Percentiles rank a stretch among this genome's conserved stretches.
These are phyloP conservation scores for Fusarium siculi DNA, from an alignment of 2,329 filamentous ascomycete species.

Conservation along the genomic window DNA sequence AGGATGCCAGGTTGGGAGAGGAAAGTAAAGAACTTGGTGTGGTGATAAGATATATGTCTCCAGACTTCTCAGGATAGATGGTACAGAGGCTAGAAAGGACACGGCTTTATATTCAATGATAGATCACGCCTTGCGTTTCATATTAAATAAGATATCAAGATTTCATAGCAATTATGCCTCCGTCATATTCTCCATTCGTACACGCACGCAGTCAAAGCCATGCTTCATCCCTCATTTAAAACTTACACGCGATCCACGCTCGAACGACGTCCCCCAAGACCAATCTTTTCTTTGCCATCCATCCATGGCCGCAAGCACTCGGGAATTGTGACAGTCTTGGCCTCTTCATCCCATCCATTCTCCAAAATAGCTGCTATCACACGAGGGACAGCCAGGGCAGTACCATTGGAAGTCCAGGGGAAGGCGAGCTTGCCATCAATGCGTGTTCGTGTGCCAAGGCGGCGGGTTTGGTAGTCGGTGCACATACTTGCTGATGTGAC, in stretches of 20 bases:
- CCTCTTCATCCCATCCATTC: slow-evolving; percentile 84
- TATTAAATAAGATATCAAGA: slow-evolving; percentile 30
- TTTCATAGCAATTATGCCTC: slow-evolving; percentile 18
- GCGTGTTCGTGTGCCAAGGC: slow-evolving; percentile 80
- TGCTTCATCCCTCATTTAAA: not conserved
- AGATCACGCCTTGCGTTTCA: slow-evolving; percentile 15
- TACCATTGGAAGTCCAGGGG: slow-evolving; percentile 93
- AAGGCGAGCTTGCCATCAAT: slow-evolving; percentile 70
- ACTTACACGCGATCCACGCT: slow-evolving; percentile 46
- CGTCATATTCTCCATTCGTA: slow-evolving; percentile 16
- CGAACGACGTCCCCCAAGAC: slow-evolving; percentile 46
- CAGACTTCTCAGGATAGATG: not conserved
- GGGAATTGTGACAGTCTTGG: slow-evolving; percentile 76
- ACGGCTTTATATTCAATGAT: not conserved
- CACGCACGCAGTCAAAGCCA: slow-evolving; percentile 19
- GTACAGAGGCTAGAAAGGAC: not conserved
- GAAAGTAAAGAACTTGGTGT: slow-evolving; percentile 25
- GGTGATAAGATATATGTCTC: slow-evolving; percentile 1
- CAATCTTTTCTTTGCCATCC: slow-evolving; percentile 77
- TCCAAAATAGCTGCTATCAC: slow-evolving; percentile 91
- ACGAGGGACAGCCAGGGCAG: slow-evolving; percentile 88
- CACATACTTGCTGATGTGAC: slow-evolving; percentile 91
- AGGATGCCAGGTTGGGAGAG: slow-evolving; percentile 42
- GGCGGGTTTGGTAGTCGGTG: slow-evolving; percentile 91
- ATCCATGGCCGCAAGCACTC: slow-evolving; percentile 86